Percentiles rank a stretch among this genome's conserved stretches.
phyloP scores from a whole-genome alignment of 345 rosid species.

The Melastoma malabathricum region DNA sequence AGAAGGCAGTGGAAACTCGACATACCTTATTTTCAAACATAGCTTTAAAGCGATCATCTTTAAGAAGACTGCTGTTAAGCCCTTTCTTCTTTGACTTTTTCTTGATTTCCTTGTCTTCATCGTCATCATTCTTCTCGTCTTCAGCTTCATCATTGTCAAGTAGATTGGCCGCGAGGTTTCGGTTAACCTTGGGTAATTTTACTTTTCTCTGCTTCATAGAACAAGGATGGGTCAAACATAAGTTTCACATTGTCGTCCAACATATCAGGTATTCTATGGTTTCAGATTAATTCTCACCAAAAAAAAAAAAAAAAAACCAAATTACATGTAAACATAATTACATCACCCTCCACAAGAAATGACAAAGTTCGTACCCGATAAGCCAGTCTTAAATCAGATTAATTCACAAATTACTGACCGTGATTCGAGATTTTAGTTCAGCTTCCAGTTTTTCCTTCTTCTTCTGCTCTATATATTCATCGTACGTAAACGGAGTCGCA shows the following conservation, averaged over 20 bases:
- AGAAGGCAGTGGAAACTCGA: neutral
- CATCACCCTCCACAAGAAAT: neutral
- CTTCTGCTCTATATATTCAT: constrained; percentile 39
- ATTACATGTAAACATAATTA: neutral
- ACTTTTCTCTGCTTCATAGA: constrained; percentile 35
- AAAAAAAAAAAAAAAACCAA: too few species aligned
- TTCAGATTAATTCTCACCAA: too few species aligned
- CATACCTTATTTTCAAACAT: constrained; percentile 58
- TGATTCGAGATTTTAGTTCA: constrained; percentile 41
- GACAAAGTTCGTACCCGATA: neutral
- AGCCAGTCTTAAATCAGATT: too few species aligned
- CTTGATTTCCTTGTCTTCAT: constrained; percentile 41
- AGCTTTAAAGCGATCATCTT: constrained; percentile 41
- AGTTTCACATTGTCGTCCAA: too few species aligned
- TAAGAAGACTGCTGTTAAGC: constrained; percentile 29
- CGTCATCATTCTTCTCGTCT: constrained; percentile 31
- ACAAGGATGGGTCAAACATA: neutral
- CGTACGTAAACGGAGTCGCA: constrained; percentile 65
- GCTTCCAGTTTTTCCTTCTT: constrained; percentile 57
- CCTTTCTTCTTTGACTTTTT: constrained; percentile 65
- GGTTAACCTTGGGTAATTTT: constrained; percentile 69
- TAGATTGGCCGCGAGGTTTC: constrained; percentile 44
- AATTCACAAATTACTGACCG: constrained; percentile 33
- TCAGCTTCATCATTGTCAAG: constrained; percentile 44
- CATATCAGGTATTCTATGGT: too few species aligned